These are phyloP conservation scores for Bipolaris victoriae DNA, from an alignment of 2,329 filamentous ascomycete genomes.

Conservation along the genomic window DNA sequence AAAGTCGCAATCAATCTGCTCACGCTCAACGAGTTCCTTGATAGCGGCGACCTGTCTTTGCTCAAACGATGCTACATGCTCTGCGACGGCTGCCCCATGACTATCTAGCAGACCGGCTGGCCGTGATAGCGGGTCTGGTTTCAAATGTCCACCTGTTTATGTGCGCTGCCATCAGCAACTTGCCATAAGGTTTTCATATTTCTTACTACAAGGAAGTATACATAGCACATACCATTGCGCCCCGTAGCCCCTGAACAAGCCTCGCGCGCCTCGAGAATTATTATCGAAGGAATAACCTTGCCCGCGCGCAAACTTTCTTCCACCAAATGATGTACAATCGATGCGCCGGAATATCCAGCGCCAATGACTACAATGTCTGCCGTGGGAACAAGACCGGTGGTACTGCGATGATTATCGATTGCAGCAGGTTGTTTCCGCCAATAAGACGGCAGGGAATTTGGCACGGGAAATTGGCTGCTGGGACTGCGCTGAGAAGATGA, in stretches of 20 bases:
- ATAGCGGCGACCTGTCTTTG: slow-evolving; percentile 15
- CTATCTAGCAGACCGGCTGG: slow-evolving; percentile 16
- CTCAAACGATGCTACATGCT: slow-evolving; percentile 22
- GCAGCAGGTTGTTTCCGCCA: slow-evolving; percentile 13
- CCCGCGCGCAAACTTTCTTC: slow-evolving; percentile 6
- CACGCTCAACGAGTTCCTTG: slow-evolving; percentile 15
- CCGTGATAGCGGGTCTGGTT: slow-evolving; percentile 47
- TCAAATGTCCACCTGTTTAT: slow-evolving; percentile 16
- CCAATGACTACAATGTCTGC: slow-evolving; percentile 21
- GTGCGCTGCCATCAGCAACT: neutral
- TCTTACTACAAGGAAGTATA: too few relatives aligned
- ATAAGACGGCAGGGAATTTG: slow-evolving; percentile 14
- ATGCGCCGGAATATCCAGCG: slow-evolving; percentile 21
- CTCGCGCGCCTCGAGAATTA: slow-evolving; percentile 57
- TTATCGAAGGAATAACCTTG: slow-evolving; percentile 15
- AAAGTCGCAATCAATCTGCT: slow-evolving; percentile 19
- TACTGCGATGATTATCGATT: slow-evolving; percentile 22
- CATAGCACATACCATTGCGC: slow-evolving; percentile 55
- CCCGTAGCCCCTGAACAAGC: slow-evolving; percentile 61
- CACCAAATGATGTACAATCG: slow-evolving; percentile 18
- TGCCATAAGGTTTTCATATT: neutral
- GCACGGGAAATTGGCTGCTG: slow-evolving; percentile 10
- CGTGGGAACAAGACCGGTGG: slow-evolving; percentile 4
- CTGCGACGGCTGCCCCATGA: slow-evolving; percentile 17
- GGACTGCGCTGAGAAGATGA: neutral